phyloP scores from a whole-genome alignment of 352 stramenopile genomes.

The Phytopythium montanum region DNA sequence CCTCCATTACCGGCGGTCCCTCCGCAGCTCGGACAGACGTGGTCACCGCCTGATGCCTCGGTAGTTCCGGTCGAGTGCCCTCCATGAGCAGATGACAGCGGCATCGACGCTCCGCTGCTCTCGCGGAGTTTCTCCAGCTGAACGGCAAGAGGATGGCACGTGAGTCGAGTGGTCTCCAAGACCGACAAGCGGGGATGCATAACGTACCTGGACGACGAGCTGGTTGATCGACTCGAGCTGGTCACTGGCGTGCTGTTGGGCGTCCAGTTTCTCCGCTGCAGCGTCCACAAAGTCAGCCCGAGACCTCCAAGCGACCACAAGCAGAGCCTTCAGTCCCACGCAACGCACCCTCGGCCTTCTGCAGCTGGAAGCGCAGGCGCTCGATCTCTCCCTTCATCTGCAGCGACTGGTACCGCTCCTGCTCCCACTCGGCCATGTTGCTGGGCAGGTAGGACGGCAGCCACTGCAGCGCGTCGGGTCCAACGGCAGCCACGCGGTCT shows the following conservation, averaged over 20 bases:
- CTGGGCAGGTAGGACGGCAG: conserved; percentile 62
- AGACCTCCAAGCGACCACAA: neutral
- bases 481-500: conserved; percentile 63
- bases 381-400: conserved; percentile 82
- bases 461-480: conserved; percentile 64
- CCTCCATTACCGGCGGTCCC: conserved; percentile 8
- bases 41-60: neutral
- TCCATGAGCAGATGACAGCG: neutral
- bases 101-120: conserved; percentile 8
- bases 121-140: conserved; percentile 70
- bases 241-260: conserved; percentile 68
- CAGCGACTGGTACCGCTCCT: conserved; percentile 66
- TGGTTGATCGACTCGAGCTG: conserved; percentile 84
- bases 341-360: conserved; percentile 65
- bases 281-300: neutral
- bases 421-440: conserved; percentile 74
- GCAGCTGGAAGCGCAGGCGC: conserved; percentile 66
- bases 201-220: conserved; percentile 59
- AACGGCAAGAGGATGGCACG: neutral
- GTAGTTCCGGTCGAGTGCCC: neutral
- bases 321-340: neutral
- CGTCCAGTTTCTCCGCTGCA: conserved; percentile 65
- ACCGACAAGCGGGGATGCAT: too few species aligned
- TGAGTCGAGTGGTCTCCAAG: too few species aligned
- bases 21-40: conserved; percentile 34